Base-by-base conservation (phyloP, 2,329 filamentous ascomycete species). In the Ambrosiella cleistominuta region DNA sequence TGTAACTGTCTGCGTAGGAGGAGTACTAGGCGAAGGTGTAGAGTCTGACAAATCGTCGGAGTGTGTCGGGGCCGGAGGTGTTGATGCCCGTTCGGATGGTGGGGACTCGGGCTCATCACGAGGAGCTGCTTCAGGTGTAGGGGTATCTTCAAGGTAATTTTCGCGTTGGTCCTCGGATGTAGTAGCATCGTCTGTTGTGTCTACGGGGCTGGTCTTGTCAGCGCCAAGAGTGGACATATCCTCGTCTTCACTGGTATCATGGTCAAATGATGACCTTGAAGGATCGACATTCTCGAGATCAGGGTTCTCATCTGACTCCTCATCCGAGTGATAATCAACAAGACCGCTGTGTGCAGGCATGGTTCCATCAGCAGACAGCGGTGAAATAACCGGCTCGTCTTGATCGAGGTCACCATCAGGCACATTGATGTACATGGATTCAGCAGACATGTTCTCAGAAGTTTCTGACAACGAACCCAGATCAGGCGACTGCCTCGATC, bases 281-380 rank as follows among this genome's bases (percentile, higher is more conserved):
- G 61, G 47, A 15, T 57, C 49, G 38, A 53, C 61, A 63, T 71
- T 62, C 61, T 83, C 75, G 49, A 78, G 72, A 65, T 83, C 82
- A 69, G 85, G 82, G 11, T 66, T 67, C 42, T 72, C 71, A 7
- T 72, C 72, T 7, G 64, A 81, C n/a, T 93, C 88, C 60, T 96
- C 91, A 64, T 96, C 90, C 42, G 94, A 94, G 0, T 84, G 81
- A 67, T 98, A 98, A 68, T 95, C 88, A 39, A 98, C 93, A 19
- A 97, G 73, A 1, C 86, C 86, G 66, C 85, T 88, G 55, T 78
- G 70, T 7, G 78, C 70, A 0, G 82, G 75, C 17, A 81, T 79
- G 12, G 77, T 62, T n/a, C 49, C 44, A 17, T 57, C 60, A 3
- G 55, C 9, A 8, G 57, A 53, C 11, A 56, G 52, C 7, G 56